Percentiles rank a stretch among this genome's conserved stretches.
phyloP scores from a whole-genome alignment of 257 asterid genomes.

The Solanum ossicruentum region DNA sequence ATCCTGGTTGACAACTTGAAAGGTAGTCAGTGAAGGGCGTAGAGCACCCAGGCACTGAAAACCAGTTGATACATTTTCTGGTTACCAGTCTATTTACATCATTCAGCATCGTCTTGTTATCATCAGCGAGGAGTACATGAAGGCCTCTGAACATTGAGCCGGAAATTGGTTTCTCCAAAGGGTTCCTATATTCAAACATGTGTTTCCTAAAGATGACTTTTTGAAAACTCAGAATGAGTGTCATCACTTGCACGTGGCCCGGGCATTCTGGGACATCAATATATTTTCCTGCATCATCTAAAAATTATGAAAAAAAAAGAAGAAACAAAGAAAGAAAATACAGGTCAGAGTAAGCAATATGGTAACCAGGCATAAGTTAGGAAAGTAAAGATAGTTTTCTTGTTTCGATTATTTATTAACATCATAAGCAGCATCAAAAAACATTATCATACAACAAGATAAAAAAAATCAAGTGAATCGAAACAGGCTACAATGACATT shows the following conservation, averaged over 20 bases:
- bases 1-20: conserved; percentile 17
- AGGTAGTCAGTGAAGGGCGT: conserved; percentile 6
- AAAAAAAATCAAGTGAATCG: neutral
- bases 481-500: neutral
- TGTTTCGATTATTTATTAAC: neutral
- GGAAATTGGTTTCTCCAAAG: neutral
- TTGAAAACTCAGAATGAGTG: neutral
- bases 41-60: conserved; percentile 23
- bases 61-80: conserved; percentile 14
- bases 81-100: conserved; percentile 18
- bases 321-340: neutral
- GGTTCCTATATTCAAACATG: conserved; percentile 7
- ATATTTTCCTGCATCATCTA: neutral
- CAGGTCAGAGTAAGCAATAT: neutral
- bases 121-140: conserved; percentile 19
- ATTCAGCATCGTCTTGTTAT: neutral
- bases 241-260: conserved; percentile 15
- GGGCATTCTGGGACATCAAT: conserved; percentile 23
- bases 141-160: conserved; percentile 13
- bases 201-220: conserved; percentile 20
- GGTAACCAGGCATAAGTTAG: too few relatives aligned
- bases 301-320: too few relatives aligned
- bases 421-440: neutral
- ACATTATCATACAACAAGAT: neutral
- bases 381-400: neutral